phyloP scores from a whole-genome alignment of 768 basidiomycete species.

The Rhodotorula kratochvilovae region DNA sequence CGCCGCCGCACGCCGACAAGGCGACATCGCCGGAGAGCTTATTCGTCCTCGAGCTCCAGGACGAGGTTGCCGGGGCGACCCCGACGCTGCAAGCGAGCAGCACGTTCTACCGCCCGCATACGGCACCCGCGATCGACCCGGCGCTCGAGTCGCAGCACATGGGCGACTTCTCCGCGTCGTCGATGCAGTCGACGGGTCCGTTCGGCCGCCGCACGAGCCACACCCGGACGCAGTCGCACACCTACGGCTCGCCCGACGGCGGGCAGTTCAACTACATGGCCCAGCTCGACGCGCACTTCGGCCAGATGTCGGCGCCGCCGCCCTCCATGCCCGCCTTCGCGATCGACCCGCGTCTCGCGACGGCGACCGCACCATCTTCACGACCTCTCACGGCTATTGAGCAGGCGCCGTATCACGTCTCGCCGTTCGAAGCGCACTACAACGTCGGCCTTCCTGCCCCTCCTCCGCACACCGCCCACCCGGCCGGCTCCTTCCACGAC shows the following conservation, averaged over 20 bases:
- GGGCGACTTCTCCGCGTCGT: conserved; percentile 7
- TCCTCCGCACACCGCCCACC: not conserved
- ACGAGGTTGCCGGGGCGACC: not conserved
- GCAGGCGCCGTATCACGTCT: not conserved
- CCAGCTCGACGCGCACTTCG: conserved; percentile 5
- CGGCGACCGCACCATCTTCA: not conserved
- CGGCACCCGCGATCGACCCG: not conserved
- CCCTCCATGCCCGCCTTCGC: not conserved
- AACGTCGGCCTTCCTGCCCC: not conserved
- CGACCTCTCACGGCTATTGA: not conserved
- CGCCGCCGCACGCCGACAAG: too few relatives aligned
- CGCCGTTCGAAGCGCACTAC: not conserved
- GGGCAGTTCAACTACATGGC: conserved; percentile 25
- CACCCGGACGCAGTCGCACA: not conserved
- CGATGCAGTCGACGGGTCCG: not conserved
- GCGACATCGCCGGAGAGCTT: not conserved
- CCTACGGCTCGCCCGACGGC: not conserved
- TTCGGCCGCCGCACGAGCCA: not conserved
- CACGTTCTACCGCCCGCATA: not conserved
- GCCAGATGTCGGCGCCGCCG: not conserved
- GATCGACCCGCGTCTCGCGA: conserved; percentile 14
- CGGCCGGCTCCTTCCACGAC: not conserved
- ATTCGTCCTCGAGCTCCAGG: not conserved
- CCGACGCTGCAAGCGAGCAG: not conserved
- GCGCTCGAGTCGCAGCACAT: not conserved